Evolutionary conservation across 345 rosid genomes (phyloP), one percentile per base, ranked within the genome.

Genomic region (Syzygium aqueum): DNA sequence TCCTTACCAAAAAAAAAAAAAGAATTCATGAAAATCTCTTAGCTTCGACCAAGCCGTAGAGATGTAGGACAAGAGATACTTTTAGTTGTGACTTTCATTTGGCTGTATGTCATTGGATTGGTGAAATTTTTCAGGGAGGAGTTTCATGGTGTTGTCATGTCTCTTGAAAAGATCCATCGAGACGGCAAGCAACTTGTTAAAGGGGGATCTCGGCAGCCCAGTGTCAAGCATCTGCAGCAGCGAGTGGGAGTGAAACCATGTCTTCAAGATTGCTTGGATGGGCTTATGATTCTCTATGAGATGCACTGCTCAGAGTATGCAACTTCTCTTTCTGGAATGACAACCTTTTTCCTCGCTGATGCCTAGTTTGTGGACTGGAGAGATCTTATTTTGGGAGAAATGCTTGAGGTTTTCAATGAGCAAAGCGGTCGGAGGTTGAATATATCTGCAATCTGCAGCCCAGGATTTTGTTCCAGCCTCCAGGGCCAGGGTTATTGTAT

Each of bases 231-330:
- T 85, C 63, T 93, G 91, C 91, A 90, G 88, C 95, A 90, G 57
- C 90, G 93, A 84, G 67, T 95, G 88, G 99, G 99, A 25, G 67
- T 93, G 83, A 97, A 95, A 89, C 99, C 98, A 8, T 86, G 88
- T 87, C 91, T 96, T 49, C 89, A 88, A 51, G 95, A 95, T 92
- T 96, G 98, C 90, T 88, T 93, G 85, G 94, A 97, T 57, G 96
- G 98, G 30, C 96, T 97, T 84, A 88, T 87, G 91, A 85, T 92
- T 90, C 94, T 97, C 86, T 87, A 90, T 86, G 94, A 94, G 11
- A 96, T 96, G 96, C 95, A 95, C 87, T 86, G 80, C 46, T 92
- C 97, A 21, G 98, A 97, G 98, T 95, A 94, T 87, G 92, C 25
- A 57, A 84, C 53, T 77, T 33, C 77, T 82, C 21, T 51, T 73